Evolutionary conservation across 139 green algal genomes (phyloP), one percentile per base, ranked within the genome.

Genomic region (Trebouxia sp.): DNA sequence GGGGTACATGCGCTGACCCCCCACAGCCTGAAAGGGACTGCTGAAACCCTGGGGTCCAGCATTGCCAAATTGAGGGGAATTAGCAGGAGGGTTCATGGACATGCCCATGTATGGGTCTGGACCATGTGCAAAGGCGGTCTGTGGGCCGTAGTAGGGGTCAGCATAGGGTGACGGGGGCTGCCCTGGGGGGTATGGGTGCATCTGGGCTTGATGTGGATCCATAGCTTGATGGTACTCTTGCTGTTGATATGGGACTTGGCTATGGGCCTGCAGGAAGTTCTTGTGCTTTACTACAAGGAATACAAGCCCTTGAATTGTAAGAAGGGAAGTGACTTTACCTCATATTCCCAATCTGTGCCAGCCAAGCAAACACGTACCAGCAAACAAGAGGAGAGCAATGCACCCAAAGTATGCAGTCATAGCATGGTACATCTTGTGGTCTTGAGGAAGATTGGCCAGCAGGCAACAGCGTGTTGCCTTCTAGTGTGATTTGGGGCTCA

Each of bases 61-160:
- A 15, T 43, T 43, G 20, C n/a, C n/a, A 32, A 72, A 45, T 26
- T 72, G 62, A 22, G 32, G 47, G 14, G 14, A 14, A 53, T 53
- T 53, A 26, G 47, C 32, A 37, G 5, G 17, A 14, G 62, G 32
- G 12, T 41, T 45, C 62, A 72, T 72, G 35, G 37, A 35, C 62
- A 72, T 43, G 15, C 62, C 62, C 28, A 72, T 24, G 15, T 72
- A 72, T 32, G 32, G 32, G 28, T 72, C 62, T 35, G 43, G n/a
- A 28, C 62, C 62, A 28, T 39, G 62, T 22, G n/a, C 28, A 6
- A 37, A 35, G 30, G 8, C 28, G 9, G 26, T 32, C 1, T 72
- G 62, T 32, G 62, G 32, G 35, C 14, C 35, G 35, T 72, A 72
- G 62, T 72, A 72, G 35, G 62, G 62, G 62, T 72, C 62, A 32